Conservation (phyloP, 1,139 yeast genomes). For the Debaryomycetaceae sp. region DNA sequence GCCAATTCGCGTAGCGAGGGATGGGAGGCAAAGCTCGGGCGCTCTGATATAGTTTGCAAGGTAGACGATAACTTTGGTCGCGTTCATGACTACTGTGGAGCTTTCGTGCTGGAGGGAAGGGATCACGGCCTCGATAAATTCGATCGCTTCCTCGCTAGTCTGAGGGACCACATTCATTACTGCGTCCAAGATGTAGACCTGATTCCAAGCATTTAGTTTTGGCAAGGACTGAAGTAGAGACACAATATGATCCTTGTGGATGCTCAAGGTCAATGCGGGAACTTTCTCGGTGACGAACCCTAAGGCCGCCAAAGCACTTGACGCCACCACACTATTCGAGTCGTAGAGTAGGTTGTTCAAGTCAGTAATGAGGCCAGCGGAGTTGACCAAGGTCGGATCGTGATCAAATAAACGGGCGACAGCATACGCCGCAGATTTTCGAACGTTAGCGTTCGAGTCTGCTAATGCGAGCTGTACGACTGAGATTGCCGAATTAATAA, state of each 20-base stretch:
- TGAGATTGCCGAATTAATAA: constrained; percentile 22
- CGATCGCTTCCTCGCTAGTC: constrained; percentile 50
- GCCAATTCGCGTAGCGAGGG: constrained; percentile 52
- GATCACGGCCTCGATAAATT: constrained; percentile 53
- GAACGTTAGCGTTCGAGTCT: constrained; percentile 49
- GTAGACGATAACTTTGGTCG: constrained; percentile 64
- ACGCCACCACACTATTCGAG: constrained; percentile 51
- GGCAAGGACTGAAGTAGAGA: constrained; percentile 38
- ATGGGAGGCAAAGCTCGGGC: constrained; percentile 35
- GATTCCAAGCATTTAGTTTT: constrained; percentile 74
- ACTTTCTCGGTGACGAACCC: constrained; percentile 53
- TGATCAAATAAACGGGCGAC: constrained; percentile 59
- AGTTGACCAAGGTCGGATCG: constrained; percentile 37
- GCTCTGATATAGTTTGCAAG: constrained; percentile 53
- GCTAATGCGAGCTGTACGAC: constrained; percentile 22
- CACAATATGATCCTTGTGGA: constrained; percentile 47
- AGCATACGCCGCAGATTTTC: constrained; percentile 61
- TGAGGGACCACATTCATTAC: constrained; percentile 66
- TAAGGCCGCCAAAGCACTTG: constrained; percentile 65
- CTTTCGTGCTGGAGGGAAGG: constrained; percentile 78
- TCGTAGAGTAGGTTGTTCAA: constrained; percentile 52
- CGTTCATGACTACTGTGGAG: constrained; percentile 69
- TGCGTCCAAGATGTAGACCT: constrained; percentile 57
- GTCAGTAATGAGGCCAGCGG: constrained; percentile 36
- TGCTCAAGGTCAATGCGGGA: constrained; percentile 36